Percentiles rank a stretch among this genome's conserved stretches.
These are phyloP conservation scores for Bryoglossum gracile DNA, from an alignment of 495 filamentous ascomycete species.

Conservation along the genomic window DNA sequence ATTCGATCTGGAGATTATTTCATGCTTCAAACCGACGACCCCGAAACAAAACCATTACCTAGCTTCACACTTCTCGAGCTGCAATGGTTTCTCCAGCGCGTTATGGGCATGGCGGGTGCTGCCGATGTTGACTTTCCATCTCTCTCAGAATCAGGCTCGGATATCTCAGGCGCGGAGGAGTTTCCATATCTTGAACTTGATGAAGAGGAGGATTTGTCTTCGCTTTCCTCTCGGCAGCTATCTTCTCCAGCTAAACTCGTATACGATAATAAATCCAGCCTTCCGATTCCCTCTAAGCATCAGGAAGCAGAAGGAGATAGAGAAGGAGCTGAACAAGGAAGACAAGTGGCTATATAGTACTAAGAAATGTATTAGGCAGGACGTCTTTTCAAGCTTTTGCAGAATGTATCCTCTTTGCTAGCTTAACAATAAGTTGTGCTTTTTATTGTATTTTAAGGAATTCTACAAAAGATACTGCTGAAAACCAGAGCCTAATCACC, in stretches of 20 bases:
- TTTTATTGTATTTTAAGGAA: no score
- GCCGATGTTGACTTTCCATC: slow-evolving; percentile 1
- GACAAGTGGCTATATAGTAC: no score
- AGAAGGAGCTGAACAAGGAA: no score
- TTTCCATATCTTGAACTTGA: slow-evolving; percentile 5
- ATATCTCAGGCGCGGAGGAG: slow-evolving; percentile 5
- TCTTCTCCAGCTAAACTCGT: slow-evolving; percentile 4
- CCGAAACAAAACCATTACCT: no score
- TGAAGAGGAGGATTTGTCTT: slow-evolving; percentile 9
- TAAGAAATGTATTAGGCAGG: no score
- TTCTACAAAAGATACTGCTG: no score
- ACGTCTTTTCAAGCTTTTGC: no score
- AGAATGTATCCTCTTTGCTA: slow-evolving; percentile 6
- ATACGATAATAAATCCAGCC: neutral
- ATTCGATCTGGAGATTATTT: slow-evolving; percentile 1
- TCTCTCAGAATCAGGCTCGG: neutral
- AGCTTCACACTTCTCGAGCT: no score
- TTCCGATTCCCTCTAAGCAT: slow-evolving; percentile 1
- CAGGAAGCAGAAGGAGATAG: slow-evolving; percentile 4
- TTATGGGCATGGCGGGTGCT: no score
- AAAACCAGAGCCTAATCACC: slow-evolving; percentile 1
- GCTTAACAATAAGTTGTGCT: no score
- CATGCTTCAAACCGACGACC: no score
- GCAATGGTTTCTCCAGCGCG: slow-evolving; percentile 18
- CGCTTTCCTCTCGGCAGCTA: neutral